Conservation (phyloP, 2,329 filamentous ascomycete genomes). For the Trichophyton equinum region DNA sequence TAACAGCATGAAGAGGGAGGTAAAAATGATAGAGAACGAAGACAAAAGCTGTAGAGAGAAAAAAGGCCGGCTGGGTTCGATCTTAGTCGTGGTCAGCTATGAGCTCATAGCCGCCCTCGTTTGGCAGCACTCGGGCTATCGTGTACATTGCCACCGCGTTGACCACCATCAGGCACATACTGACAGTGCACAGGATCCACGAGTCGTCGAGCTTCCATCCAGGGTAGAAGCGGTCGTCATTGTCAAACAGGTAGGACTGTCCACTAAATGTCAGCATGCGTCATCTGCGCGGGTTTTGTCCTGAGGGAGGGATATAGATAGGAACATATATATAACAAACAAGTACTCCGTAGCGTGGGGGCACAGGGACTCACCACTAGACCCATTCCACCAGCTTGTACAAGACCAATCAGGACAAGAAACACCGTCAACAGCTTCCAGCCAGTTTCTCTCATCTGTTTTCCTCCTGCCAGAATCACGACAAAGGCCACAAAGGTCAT, state of each 20-base stretch:
- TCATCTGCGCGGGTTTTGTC: not conserved
- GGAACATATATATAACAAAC: not conserved
- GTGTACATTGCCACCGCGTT: conserved; percentile 47
- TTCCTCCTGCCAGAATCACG: conserved; percentile 65
- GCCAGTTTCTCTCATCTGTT: conserved; percentile 64
- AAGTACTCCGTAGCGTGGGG: not conserved
- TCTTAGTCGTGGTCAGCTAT: conserved; percentile 38
- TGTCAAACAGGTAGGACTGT: conserved; percentile 70
- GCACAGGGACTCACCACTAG: conserved; percentile 57
- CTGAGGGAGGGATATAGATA: not conserved
- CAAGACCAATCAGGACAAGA: conserved; percentile 51
- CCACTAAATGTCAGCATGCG: conserved; percentile 7
- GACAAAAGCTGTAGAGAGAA: not conserved
- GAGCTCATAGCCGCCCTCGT: conserved; percentile 77
- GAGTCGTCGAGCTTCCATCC: conserved; percentile 72
- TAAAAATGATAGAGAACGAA: not conserved
- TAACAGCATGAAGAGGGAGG: not conserved
- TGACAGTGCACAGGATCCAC: conserved; percentile 59
- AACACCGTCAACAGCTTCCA: conserved; percentile 65
- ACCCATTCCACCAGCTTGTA: conserved; percentile 64
- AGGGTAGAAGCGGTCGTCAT: conserved; percentile 69
- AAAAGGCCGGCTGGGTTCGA: not conserved
- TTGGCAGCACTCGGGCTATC: conserved; percentile 58
- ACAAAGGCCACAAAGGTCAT: conserved; percentile 68
- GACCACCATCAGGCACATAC: conserved; percentile 44